Base-by-base conservation (phyloP, 2,329 filamentous ascomycete species). In the Neobulgaria alba region DNA sequence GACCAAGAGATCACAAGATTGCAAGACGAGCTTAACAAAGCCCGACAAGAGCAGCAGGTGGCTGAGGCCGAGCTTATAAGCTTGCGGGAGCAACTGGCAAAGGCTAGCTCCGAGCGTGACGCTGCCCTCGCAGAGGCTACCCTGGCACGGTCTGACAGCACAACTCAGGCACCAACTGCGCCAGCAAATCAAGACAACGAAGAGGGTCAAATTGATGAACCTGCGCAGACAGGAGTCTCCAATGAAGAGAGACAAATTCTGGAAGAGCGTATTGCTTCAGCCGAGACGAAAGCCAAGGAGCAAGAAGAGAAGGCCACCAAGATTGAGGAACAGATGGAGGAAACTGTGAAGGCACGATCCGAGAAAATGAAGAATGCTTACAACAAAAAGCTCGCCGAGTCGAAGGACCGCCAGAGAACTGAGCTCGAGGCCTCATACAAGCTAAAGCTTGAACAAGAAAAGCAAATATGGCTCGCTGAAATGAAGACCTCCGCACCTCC, bases 311-410 rank as follows among this genome's bases (percentile, higher is more conserved):
- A 80, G 60, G 72, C 68, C 19, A 61, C 45, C 12, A 44, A 54
- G 35, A 66, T 82, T 12, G 83, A 89, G 55, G 72, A 76, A 20
- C 71, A 68, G 40, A 72, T 78, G 33, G 68, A 75, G 41, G 65
- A 63, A 26, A 77, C 72, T 9, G 68, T 85, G 44, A 83, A 83
- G 53, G 67, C 72, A 38, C 72, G 79, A 33, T 79, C 78, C 1
- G 76, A 85, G 32, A 75, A 74, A 57, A 83, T 86, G 80, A 82
- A 79, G 55, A 69, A 74, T 16, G 64, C 73, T 2, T 64, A 86
- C 36, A 82, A 79, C 53, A 79, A 76, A 57, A 86, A 83, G 57
- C 68, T 94, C 12, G 63, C 59, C 7, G 74, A 79, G 36, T 63
- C 68, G 9, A 69, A 64, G 46, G 64, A 67, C 30, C 59, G 67